These are phyloP conservation scores for Papiliotrema nemorosa DNA, from an alignment of 1,284 basidiomycete species.

Conservation along the genomic window DNA sequence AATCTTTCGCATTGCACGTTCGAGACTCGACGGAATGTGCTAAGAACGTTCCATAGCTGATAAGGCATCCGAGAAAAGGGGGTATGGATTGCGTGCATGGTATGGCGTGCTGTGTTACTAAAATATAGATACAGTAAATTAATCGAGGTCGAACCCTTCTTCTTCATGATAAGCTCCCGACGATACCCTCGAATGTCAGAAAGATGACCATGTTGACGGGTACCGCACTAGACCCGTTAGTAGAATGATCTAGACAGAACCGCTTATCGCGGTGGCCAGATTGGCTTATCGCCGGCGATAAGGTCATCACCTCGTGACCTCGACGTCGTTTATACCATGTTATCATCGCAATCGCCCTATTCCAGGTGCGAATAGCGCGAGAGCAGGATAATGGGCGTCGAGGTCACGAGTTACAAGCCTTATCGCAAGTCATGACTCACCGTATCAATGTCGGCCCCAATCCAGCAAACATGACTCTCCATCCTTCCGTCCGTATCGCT, in stretches of 20 bases:
- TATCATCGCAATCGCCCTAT: no score
- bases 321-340: no score
- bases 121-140: no score
- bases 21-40: not conserved
- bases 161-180: not conserved
- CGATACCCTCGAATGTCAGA: slow-evolving; percentile 6
- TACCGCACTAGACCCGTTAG: slow-evolving; percentile 4
- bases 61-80: not conserved
- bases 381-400: not conserved
- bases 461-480: slow-evolving; percentile 67
- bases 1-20: not conserved
- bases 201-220: slow-evolving; percentile 8
- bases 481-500: slow-evolving; percentile 64
- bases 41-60: not conserved
- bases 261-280: no score
- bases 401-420: not conserved
- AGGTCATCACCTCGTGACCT: no score
- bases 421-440: slow-evolving; percentile 49
- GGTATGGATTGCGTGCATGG: not conserved
- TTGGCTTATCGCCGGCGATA: no score
- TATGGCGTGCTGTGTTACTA: no score
- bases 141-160: not conserved
- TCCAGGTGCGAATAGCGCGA: no score
- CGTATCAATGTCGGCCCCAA: slow-evolving; percentile 72
- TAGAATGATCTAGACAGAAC: not conserved